These are phyloP conservation scores for Leccinum fibrillosum DNA, from an alignment of 768 basidiomycete species.

Conservation along the genomic window DNA sequence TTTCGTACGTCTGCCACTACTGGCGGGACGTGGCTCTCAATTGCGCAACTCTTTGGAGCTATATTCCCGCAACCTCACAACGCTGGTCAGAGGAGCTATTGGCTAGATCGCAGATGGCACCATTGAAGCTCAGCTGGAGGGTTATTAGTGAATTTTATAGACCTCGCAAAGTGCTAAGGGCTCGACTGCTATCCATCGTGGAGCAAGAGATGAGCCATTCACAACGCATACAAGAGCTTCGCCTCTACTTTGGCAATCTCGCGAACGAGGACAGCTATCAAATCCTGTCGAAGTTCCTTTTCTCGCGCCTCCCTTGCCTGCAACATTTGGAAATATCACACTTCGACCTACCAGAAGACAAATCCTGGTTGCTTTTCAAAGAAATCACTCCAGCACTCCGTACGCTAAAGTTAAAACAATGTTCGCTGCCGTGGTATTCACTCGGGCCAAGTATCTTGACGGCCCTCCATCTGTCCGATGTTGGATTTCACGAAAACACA, in stretches of 20 bases:
- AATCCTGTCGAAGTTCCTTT: neutral
- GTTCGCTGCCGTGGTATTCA: neutral
- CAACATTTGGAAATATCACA: neutral
- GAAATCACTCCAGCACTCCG: neutral
- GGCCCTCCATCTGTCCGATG: neutral
- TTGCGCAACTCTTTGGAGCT: too few relatives aligned
- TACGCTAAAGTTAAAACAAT: neutral
- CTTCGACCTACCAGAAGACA: neutral
- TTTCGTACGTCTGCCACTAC: too few relatives aligned
- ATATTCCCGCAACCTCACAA: too few relatives aligned
- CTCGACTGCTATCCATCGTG: too few relatives aligned
- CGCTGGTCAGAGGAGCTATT: too few relatives aligned
- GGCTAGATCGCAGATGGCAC: too few relatives aligned
- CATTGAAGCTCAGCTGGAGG: too few relatives aligned
- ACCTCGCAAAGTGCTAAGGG: too few relatives aligned
- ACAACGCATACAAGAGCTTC: too few relatives aligned
- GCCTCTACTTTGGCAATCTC: neutral
- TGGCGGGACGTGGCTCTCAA: too few relatives aligned
- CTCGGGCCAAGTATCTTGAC: neutral
- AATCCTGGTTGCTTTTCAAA: neutral
- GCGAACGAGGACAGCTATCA: neutral
- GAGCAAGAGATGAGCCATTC: too few relatives aligned
- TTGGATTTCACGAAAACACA: neutral
- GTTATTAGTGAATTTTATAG: too few relatives aligned
- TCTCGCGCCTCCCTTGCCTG: neutral